Evolutionary conservation across 768 basidiomycete species (phyloP), one percentile per base, ranked within the genome.

Genomic region (Phlegmacium glaucopus): DNA sequence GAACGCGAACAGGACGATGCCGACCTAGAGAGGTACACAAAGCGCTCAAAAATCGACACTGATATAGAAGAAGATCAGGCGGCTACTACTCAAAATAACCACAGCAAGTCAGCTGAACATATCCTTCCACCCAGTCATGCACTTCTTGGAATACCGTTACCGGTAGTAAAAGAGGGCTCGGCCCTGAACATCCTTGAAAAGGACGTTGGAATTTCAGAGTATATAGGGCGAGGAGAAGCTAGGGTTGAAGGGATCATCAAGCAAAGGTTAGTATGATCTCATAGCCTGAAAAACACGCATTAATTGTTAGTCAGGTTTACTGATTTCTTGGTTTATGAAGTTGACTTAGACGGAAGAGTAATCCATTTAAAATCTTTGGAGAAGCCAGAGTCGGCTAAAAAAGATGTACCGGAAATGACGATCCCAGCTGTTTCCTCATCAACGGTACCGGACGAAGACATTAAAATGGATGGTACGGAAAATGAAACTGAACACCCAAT

Each of bases 261-360:
- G 68, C 95, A 98, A 70, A 77, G 95, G 94, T 93, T 48, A 51
- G 78, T 61, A 10, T 15, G 28, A 35, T 10, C 39, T 42, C 27
- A 26, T 48, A 22, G 27, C 13, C 26, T 18, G 9, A 18, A 16
- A 18, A 28, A 2, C 27, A 40, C n/a, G 32, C 26, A 30, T 39
- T 47, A 34, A 35, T 41, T 44, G 8, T 30, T 16, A 41, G 25
- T 29, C 34, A 96, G 94, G 59, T 98, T 98, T 65, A 95, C 95
- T 34, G 96, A 99, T 67, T 99, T 99, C 62, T 58, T 98, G 58
- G 96, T 99, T 15, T 87, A 78, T 58, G 96, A 99, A 69, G 85
- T 99, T 27, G 84, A 89, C 59, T 77, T 82, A 50, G 84, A 90
- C 53, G 78, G 85, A 37, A 80, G 88, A 52, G 85, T 90, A 7